Evolutionary conservation across 768 basidiomycete species (phyloP), one percentile per base, ranked within the genome.

Genomic region (Trametes gibbosa): DNA sequence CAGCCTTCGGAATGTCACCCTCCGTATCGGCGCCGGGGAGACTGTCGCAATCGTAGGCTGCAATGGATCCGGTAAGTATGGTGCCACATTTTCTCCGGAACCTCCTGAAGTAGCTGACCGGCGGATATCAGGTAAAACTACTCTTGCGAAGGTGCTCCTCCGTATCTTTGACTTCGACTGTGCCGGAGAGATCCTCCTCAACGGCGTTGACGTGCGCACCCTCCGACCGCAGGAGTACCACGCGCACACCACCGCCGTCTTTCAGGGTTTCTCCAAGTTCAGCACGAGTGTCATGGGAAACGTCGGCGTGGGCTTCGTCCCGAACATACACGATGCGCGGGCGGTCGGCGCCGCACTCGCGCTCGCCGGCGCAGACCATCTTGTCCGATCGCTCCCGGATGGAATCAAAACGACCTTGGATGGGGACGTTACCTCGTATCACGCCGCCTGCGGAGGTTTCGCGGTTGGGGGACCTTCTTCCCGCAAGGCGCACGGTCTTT

Each of bases 201-300:
- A 95, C 68, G 87, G 77, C 58, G 73, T 80, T 42, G 86, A 90
- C 70, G 78, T 90, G 52, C 81, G 88, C 41, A 77, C 77, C 32
- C 83, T 85, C 68, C 75, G 81, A 56, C 87, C 92, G 19, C 72
- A 71, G 8, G 89, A 92, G 46, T 84, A 89, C 59, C 93, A 95
- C 70, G 75, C 76, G 39, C 90, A 86, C 66, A 74, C 85, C 14
- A 85, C 89, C n/a, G 86, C 86, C 19, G 87, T 94, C 19, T 90
- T 95, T 72, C 93, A 95, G 71, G 86, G 86, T 42, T 94, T 93
- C 71, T 86, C 88, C 50, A 87, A 87, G 69, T 92, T 89, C 69
- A 86, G 84, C 66, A 80, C 86, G 5, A 85, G 90, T 0, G 79
- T 92, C 17, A 79, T 84, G 62, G 90, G 93, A 69, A 95, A 95